Evolutionary conservation across 768 basidiomycete species (phyloP), one percentile per base, ranked within the genome.

Genomic region (Tulasnella sp.): DNA sequence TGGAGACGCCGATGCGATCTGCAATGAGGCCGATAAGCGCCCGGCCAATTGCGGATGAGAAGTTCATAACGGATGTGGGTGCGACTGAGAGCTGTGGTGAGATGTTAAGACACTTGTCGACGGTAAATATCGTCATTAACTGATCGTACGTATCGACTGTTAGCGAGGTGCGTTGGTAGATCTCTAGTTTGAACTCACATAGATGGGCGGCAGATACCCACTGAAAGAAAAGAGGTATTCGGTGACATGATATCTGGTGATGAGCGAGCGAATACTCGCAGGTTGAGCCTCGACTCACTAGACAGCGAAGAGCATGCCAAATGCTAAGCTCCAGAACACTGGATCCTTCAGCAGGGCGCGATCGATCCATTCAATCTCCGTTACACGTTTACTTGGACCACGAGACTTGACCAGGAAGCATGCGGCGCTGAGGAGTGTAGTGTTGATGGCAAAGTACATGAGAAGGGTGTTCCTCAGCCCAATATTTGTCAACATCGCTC

Each of bases 1-100:
- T 76, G 42, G 71, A 68, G 17, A 73, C 70, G 3, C 74, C 74
- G 49, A 76, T 60, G 21, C 66, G 63, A 64, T 76, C 74, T 8
- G 72, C 69, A n/a, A 72, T 41, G 56, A 69, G 68, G 1, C 74
- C 74, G 51, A 72, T 69, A 26, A 67, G 52, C 30, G 72, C 69
- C 56, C 74, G 63, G 62, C 68, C 68, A 11, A 63, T n/a, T 0
- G 68, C 66, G 21, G 68, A 66, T n/a, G 68, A 30, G 9, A 69
- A 58, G 62, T 67, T 67, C 51, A 66, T 65, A 7, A 66, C 65
- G 0, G 67, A 61, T 4, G 65, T 59, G 2, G 67, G 61, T 1
- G 51, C 56, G 1, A 65, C 64, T 5, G 58, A 51, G 1, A 64
- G 24, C 2, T 49, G 49, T 11, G 61, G 41, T n/a, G 52, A 51